Evolutionary conservation across 768 basidiomycete species (phyloP).

Genomic region (Mycena rosella): DNA sequence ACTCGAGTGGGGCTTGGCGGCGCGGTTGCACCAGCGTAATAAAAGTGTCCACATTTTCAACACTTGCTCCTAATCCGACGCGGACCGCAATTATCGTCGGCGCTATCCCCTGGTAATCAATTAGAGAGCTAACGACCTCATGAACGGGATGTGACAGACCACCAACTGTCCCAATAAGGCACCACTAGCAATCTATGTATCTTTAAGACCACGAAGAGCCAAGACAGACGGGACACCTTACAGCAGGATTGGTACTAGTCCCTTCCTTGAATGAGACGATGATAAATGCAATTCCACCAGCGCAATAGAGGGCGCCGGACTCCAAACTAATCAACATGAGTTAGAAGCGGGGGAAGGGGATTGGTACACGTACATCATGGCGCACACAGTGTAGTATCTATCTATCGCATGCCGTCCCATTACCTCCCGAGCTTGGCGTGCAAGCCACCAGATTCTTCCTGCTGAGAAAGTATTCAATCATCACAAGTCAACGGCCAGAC

Average conservation of each 20-base stretch:
- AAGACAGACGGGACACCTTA: too few relatives aligned
- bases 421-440: constrained; percentile 6
- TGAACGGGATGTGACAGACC: not conserved
- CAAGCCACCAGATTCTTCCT: constrained; percentile 22
- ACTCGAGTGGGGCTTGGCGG: too few relatives aligned
- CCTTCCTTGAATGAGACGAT: not conserved
- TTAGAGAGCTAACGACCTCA: not conserved
- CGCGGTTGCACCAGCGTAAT: too few relatives aligned
- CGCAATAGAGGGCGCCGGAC: not conserved
- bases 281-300: not conserved
- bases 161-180: not conserved
- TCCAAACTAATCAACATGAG: not conserved
- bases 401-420: not conserved
- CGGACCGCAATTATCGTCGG: constrained; percentile 13
- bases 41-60: constrained; percentile 1
- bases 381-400: not conserved
- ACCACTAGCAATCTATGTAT: not conserved
- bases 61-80: not conserved
- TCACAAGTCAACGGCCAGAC: too few relatives aligned
- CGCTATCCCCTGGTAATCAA: not conserved
- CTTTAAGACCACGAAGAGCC: too few relatives aligned
- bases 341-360: not conserved
- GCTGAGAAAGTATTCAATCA: constrained; percentile 1
- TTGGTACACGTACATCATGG: not conserved
- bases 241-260: too few relatives aligned